These are phyloP conservation scores for Rhododendron vialii DNA, from an alignment of 148 eudicot genomes.

Conservation along the genomic window DNA sequence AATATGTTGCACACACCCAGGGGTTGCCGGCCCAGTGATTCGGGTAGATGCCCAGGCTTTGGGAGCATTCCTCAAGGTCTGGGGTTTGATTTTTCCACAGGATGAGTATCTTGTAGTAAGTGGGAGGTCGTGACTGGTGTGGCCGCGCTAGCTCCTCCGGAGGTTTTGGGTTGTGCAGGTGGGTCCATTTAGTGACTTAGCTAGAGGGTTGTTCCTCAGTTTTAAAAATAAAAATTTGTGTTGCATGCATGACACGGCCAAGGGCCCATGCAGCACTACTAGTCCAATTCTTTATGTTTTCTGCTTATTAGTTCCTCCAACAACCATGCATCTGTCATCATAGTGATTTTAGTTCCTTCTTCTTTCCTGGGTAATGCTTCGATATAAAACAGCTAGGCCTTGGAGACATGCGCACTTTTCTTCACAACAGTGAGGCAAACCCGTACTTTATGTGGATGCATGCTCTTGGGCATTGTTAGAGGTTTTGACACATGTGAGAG, in stretches of 20 bases:
- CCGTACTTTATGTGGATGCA: background rate
- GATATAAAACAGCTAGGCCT: background rate
- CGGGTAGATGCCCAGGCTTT: too few species aligned
- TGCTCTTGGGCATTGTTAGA: background rate
- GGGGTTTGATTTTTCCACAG: too few species aligned
- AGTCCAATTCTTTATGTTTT: background rate
- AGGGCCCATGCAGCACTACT: background rate
- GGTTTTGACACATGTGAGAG: background rate
- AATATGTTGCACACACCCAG: background rate
- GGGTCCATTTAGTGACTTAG: too few species aligned
- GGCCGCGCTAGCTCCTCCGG: too few species aligned
- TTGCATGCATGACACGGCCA: slow-evolving; percentile 1
- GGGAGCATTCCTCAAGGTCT: too few species aligned
- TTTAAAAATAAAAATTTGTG: too few species aligned
- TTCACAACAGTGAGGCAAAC: background rate
- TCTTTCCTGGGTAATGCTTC: background rate
- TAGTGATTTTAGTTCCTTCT: background rate
- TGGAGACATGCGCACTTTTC: background rate
- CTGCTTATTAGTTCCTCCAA: background rate
- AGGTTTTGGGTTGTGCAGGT: too few species aligned
- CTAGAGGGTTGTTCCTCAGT: too few species aligned
- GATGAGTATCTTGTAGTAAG: too few species aligned
- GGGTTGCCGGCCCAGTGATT: too few species aligned
- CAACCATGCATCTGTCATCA: background rate
- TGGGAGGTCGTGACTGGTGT: too few species aligned